A percentile compares a stretch with the other conserved stretches of the same genome.
These are phyloP conservation scores for Cynanchum wilfordii DNA, from an alignment of 257 asterid genomes.

Conservation along the genomic window DNA sequence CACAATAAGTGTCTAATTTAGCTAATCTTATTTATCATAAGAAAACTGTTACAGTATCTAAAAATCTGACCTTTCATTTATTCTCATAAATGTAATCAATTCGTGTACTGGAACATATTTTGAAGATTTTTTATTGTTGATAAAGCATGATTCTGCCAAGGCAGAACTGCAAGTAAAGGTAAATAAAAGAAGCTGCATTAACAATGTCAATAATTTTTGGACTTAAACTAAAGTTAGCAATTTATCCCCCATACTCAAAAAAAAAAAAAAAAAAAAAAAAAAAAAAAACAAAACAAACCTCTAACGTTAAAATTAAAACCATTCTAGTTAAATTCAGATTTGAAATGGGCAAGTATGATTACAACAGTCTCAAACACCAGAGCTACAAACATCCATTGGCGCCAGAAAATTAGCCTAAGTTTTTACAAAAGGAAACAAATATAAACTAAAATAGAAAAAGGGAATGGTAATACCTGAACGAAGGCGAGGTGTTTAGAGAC, in stretches of 20 bases:
- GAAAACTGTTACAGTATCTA: not conserved
- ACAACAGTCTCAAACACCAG: not conserved
- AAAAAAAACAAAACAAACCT: not conserved
- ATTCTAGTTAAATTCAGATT: not conserved
- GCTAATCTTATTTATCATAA: not conserved
- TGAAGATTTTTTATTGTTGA: not conserved
- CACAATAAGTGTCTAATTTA: not conserved
- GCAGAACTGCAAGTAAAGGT: not conserved
- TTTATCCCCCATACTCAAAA: not conserved
- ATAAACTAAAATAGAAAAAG: not conserved
- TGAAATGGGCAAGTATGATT: not conserved
- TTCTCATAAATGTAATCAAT: not conserved
- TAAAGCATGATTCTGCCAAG: not conserved
- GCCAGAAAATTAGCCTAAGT: not conserved
- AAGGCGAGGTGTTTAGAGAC: conserved; percentile 73
- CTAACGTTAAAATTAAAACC: not conserved
- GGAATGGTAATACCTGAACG: conserved; percentile 47
- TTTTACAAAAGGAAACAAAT: not conserved
- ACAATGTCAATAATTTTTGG: not conserved
- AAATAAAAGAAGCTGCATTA: not conserved
- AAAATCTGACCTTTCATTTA: not conserved
- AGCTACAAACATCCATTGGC: not conserved
- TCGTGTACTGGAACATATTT: not conserved
- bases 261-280: not conserved
- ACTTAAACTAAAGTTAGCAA: not conserved